Conservation (phyloP, 2,329 filamentous ascomycete species). For the Cryoendolithus antarcticus region DNA sequence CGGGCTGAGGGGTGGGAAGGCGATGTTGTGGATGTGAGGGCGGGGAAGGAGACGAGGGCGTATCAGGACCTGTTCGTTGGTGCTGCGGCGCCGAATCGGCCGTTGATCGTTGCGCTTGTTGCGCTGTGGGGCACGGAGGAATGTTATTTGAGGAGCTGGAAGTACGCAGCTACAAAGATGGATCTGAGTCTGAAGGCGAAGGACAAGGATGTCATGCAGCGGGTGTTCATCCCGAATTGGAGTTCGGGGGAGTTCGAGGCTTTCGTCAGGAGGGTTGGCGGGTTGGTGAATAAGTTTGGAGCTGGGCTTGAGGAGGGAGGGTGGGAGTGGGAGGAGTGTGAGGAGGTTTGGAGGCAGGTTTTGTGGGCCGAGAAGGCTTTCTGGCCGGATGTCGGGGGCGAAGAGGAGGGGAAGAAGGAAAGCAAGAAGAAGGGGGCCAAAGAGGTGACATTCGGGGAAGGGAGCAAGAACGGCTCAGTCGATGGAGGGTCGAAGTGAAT, state of each 20-base stretch:
- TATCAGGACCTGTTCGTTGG: slow-evolving; percentile 49
- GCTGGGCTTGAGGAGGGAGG: slow-evolving; percentile 27
- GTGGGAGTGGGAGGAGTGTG: slow-evolving; percentile 37
- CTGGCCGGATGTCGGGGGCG: slow-evolving; percentile 29
- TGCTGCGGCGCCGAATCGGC: slow-evolving; percentile 36
- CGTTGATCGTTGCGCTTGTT: slow-evolving; percentile 53
- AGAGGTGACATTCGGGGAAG: too few relatives aligned
- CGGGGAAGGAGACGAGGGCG: slow-evolving; percentile 23
- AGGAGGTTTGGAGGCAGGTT: slow-evolving; percentile 36
- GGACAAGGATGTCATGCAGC: slow-evolving; percentile 34
- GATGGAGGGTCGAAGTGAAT: too few relatives aligned
- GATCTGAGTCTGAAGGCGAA: slow-evolving; percentile 8
- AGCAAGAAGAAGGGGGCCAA: too few relatives aligned
- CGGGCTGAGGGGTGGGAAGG: slow-evolving; percentile 33
- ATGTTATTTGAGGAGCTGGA: slow-evolving; percentile 37
- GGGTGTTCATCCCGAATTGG: slow-evolving; percentile 40
- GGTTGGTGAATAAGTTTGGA: slow-evolving; percentile 34
- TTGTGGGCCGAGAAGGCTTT: slow-evolving; percentile 36
- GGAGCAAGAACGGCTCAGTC: too few relatives aligned
- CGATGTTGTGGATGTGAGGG: slow-evolving; percentile 31
- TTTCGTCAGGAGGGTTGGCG: slow-evolving; percentile 34
- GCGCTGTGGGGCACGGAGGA: slow-evolving; percentile 65
- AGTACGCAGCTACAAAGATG: slow-evolving; percentile 28
- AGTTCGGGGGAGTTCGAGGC: slow-evolving; percentile 35
- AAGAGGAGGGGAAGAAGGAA: neutral